Evolutionary conservation across 2,329 filamentous ascomycete species (phyloP), one percentile per base, ranked within the genome.

Genomic region (Dryadomyces quercivorus): DNA sequence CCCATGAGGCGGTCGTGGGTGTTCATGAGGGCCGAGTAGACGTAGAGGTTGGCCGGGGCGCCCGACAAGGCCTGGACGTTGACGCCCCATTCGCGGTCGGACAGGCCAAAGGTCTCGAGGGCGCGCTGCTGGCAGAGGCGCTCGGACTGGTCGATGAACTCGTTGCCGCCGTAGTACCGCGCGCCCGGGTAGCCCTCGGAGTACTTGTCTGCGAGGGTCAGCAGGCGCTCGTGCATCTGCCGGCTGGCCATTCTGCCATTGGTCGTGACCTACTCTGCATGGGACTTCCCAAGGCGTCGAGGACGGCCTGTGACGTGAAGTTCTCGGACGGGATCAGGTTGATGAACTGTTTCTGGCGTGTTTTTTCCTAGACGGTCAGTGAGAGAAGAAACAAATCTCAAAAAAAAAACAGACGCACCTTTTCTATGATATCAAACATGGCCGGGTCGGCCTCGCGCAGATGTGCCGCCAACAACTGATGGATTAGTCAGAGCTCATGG

Each of bases 151-250:
- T 97, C 92, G 65, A 97, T 97, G 70, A 91, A 90, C 71, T 96
- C 87, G 69, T 97, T 97, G 60, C 92, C 92, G 53, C 92, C 92
- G 67, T 97, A 97, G 74, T 97, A 97, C 66, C 92, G 80, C 58
- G 92, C 92, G 55, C 93, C 93, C 36, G 92, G 93, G 65, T 98
- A 98, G 52, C 93, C 93, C 71, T 98, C 93, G 0, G 93, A 97
- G 74, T 98, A 98, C 70, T 98, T 97, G 72, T 97, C 88, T 86
- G 42, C 5, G 40, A 21, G 10, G 15, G 34, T 40, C 48, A 7
- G n/a, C 31, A 10, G 36, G 12, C 12, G 10, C 12, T 3, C 15
- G 36, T 8, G 36, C 26, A 31, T 8, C 4, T 5, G 15, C n/a
- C 10, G n/a, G n/a, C n/a, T n/a, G n/a, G n/a, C n/a, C n/a, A n/a